Conservation (phyloP, 108 stramenopile species). For the Cafeteria roenbergensis region DNA sequence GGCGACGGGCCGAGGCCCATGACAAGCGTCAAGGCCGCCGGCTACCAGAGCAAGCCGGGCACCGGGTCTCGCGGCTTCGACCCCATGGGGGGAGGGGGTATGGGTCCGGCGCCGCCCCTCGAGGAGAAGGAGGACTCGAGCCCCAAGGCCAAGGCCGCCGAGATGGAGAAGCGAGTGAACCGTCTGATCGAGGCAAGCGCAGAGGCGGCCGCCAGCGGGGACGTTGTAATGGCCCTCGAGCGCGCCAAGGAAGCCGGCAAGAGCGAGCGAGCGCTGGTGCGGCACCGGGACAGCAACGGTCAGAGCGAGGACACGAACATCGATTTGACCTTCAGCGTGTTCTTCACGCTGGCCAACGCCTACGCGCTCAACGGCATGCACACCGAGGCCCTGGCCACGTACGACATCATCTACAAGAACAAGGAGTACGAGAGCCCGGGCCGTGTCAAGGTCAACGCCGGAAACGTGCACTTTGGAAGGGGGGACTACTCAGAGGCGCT, state of each 20-base stretch:
- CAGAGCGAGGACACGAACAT: constrained; percentile 45
- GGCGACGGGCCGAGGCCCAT: constrained; percentile 45
- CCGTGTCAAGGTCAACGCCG: constrained; percentile 64
- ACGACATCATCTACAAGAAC: constrained; percentile 48
- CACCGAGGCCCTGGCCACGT: constrained; percentile 62
- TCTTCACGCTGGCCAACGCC: constrained; percentile 57
- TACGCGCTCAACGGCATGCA: constrained; percentile 61
- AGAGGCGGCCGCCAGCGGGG: constrained; percentile 27
- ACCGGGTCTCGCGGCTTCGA: constrained; percentile 19
- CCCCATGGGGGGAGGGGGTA: constrained; percentile 29
- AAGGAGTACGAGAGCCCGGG: constrained; percentile 48
- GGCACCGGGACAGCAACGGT: constrained; percentile 45
- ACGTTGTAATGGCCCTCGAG: constrained; percentile 50
- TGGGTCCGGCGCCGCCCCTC: constrained; percentile 46
- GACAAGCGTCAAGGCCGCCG: constrained; percentile 51
- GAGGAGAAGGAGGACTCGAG: constrained; percentile 44
- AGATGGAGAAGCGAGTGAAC: constrained; percentile 58
- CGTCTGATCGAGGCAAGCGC: constrained; percentile 54
- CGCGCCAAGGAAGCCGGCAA: constrained; percentile 65
- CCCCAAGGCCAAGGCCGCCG: constrained; percentile 44
- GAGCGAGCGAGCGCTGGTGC: constrained; percentile 48
- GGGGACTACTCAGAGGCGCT: constrained; percentile 60
- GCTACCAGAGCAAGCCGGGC: constrained; percentile 32
- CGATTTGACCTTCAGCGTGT: constrained; percentile 60
- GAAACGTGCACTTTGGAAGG: constrained; percentile 67